Base-by-base conservation (phyloP, 345 rosid genomes). In the Citropsis articulata region DNA sequence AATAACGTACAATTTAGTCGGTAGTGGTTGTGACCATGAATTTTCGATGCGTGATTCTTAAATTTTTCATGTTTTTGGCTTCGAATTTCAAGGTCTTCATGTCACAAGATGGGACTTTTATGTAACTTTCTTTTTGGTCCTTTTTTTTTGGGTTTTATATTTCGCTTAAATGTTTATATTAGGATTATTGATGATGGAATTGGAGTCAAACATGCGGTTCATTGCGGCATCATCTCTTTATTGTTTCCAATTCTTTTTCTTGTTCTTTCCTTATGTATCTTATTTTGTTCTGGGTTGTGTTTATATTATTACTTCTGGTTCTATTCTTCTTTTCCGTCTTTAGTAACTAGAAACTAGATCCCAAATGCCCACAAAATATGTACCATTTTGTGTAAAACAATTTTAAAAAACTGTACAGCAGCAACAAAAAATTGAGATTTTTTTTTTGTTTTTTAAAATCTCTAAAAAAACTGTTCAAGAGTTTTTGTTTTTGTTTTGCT, bases 21-120 rank as follows among this genome's bases (percentile, higher is more conserved):
- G 83, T 73, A 28, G 76, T 73, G 50, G 50, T 70, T 36, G 25
- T 82, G 78, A 78, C 53, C 72, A 65, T 62, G 30, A 66, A 67
- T 61, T 77, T 83, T 67, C 77, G 42, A 77, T 57, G n/a, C 19
- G 22, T 64, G 24, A 64, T n/a, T 42, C 9, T 42, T 40, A 27
- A 24, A 13, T 27, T 48, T 50, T 28, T 31, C 38, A 69, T 30
- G 74, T 10, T 30, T 53, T 50, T 28, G 27, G 36, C 14, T 69
- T 22, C 7, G 19, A 28, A 27, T 70, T 27, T 53, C 10, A 66
- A 42, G 42, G 40, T 65, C 16, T 12, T 40, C 13, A 24, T 67
- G 30, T 67, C 16, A 36, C 18, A 66, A 25, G 9, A 9, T 69
- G 72, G 36, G 30, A 5, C 28, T 16, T 18, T 70, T 69, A 18